These are phyloP conservation scores for Fusarium continuum DNA, from an alignment of 2,329 filamentous ascomycete genomes.

Conservation along the genomic window DNA sequence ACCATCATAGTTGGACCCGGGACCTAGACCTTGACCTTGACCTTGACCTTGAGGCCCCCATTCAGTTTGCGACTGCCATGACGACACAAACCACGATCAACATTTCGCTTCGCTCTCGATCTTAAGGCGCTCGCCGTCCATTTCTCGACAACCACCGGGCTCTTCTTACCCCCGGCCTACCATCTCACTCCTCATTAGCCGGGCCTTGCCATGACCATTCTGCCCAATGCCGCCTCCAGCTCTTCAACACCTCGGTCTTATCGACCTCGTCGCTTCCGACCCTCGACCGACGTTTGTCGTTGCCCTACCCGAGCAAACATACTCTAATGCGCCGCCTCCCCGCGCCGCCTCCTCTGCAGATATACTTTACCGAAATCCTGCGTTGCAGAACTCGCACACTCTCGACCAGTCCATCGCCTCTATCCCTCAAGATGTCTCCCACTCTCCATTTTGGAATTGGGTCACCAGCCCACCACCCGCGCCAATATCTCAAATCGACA, in stretches of 20 bases:
- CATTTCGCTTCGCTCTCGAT: constrained; percentile 8
- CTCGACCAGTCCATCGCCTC: constrained; percentile 47
- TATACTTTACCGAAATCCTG: constrained; percentile 52
- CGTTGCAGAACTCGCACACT: constrained; percentile 44
- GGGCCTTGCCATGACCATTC: constrained; percentile 1
- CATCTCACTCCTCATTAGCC: neutral
- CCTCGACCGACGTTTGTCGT: constrained; percentile 55
- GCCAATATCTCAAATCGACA: constrained; percentile 4
- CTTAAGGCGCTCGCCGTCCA: constrained; percentile 13
- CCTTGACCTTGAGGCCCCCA: neutral
- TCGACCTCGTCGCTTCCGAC: constrained; percentile 54
- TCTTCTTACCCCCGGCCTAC: neutral
- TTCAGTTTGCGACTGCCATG: constrained; percentile 31
- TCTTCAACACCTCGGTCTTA: constrained; percentile 46
- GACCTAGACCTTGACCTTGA: neutral
- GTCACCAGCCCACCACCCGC: constrained; percentile 41
- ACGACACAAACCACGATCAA: constrained; percentile 25
- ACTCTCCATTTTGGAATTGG: constrained; percentile 54
- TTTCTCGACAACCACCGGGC: neutral
- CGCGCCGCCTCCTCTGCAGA: constrained; percentile 10
- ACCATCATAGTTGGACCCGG: neutral
- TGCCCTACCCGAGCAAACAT: constrained; percentile 22
- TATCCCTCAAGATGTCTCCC: constrained; percentile 42
- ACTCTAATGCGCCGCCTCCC: constrained; percentile 1
- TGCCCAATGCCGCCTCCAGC: constrained; percentile 39